Percentiles rank a stretch among this genome's conserved stretches.
Evolutionary conservation across 805 yeast genomes (phyloP).

Genomic region (Candida patagonica): DNA sequence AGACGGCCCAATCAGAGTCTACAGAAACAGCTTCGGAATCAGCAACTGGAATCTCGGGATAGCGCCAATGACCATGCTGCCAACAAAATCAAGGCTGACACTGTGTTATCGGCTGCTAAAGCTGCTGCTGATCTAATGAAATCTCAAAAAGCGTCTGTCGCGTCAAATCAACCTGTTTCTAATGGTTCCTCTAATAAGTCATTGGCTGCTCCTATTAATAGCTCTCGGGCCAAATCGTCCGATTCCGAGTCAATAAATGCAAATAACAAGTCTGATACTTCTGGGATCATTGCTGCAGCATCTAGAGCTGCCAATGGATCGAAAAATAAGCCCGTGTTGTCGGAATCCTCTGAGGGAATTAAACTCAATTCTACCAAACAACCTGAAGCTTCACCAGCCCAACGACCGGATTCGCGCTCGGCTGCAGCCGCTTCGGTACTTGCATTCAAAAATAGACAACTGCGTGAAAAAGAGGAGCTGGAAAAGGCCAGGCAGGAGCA

Average conservation of each 20-base stretch:
- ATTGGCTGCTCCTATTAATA: too few species aligned
- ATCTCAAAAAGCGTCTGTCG: not conserved
- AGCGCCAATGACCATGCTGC: not conserved
- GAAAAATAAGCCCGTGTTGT: too few species aligned
- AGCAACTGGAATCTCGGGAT: not conserved
- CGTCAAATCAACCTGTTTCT: too few species aligned
- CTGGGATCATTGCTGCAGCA: slow-evolving; percentile 1
- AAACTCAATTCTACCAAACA: too few species aligned
- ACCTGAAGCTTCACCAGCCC: too few species aligned
- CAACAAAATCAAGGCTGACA: not conserved
- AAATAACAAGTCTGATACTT: not conserved
- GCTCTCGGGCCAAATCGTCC: too few species aligned
- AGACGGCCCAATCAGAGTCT: slow-evolving; percentile 3
- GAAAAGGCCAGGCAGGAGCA: slow-evolving; percentile 3
- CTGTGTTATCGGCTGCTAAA: not conserved
- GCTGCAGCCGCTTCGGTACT: slow-evolving; percentile 1
- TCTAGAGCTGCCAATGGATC: not conserved
- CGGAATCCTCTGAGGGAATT: too few species aligned
- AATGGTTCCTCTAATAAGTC: too few species aligned
- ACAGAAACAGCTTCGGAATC: slow-evolving; percentile 1
- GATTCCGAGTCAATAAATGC: too few species aligned
- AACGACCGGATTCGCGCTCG: not conserved
- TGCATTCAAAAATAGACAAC: slow-evolving; percentile 4
- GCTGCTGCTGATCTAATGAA: slow-evolving; percentile 1
- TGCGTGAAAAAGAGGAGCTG: slow-evolving; percentile 3